Percentiles rank a stretch among this genome's conserved stretches.
Conservation (phyloP, 2,329 filamentous ascomycete species). For the Emergomyces pasteurianus region DNA sequence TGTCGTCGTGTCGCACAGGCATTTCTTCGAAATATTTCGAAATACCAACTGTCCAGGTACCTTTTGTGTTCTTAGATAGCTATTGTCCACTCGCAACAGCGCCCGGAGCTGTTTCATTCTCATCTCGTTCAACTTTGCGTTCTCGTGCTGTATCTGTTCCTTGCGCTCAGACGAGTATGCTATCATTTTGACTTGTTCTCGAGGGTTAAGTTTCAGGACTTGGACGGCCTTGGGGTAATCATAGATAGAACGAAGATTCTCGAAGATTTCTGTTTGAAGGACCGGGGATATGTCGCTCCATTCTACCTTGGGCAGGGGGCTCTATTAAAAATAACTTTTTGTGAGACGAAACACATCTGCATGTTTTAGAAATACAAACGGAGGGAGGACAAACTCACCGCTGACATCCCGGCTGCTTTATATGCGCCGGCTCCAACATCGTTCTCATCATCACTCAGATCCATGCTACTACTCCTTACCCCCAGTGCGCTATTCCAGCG, state of each 20-base stretch:
- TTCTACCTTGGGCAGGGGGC: constrained; percentile 9
- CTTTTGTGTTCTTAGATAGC: constrained; percentile 11
- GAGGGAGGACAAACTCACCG: neutral
- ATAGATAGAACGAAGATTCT: constrained; percentile 19
- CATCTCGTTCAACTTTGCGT: constrained; percentile 21
- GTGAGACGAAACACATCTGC: neutral
- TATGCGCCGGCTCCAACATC: neutral
- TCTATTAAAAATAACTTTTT: neutral
- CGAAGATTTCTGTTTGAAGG: constrained; percentile 25
- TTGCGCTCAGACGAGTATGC: constrained; percentile 13
- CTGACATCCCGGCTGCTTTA: neutral
- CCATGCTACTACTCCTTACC: neutral
- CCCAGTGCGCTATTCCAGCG: neutral
- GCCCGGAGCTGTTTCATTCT: constrained; percentile 21
- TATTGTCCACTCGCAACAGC: constrained; percentile 24
- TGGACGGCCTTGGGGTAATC: constrained; percentile 14
- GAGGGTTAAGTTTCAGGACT: constrained; percentile 16
- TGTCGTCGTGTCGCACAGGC: constrained; percentile 8
- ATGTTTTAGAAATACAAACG: neutral
- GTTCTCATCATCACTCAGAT: neutral
- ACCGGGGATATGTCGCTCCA: constrained; percentile 23
- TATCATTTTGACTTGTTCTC: constrained; percentile 15
- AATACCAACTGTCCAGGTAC: constrained; percentile 21
- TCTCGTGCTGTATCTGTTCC: constrained; percentile 20
- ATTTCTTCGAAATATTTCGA: constrained; percentile 15